Evolutionary conservation across 257 asterid genomes (phyloP).

Genomic region (Nyctanthes arbortristis): DNA sequence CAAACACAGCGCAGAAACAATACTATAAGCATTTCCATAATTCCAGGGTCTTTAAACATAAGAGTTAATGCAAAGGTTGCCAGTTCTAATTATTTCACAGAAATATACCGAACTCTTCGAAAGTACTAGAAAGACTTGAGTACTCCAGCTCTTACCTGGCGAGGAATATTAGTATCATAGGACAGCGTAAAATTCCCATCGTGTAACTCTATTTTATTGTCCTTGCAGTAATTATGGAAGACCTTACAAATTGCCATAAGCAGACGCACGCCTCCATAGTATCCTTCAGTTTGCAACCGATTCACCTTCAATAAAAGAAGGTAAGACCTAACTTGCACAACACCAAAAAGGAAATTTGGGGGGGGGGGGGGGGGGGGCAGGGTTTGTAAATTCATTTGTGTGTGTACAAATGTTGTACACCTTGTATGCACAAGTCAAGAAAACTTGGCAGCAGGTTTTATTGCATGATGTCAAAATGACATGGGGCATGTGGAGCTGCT

Average conservation of each 20-base stretch:
- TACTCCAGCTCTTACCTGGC: conserved; percentile 57
- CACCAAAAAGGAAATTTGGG: not conserved
- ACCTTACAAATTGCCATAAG: conserved; percentile 80
- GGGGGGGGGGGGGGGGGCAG: no score
- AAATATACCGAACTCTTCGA: not conserved
- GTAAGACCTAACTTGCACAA: not conserved
- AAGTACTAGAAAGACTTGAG: not conserved
- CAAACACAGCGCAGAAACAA: not conserved
- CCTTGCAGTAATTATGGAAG: conserved; percentile 63
- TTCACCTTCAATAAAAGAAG: conserved; percentile 52
- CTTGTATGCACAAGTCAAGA: no score
- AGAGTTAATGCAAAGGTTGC: not conserved
- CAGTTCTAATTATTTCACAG: no score
- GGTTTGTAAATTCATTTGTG: no score
- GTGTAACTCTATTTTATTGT: conserved; percentile 49
- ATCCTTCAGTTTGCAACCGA: conserved; percentile 79
- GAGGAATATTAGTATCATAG: conserved; percentile 87
- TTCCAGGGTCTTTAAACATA: not conserved
- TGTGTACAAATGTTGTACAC: no score
- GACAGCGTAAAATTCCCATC: conserved; percentile 60
- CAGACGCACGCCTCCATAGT: conserved; percentile 92
- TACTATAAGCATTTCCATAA: not conserved
- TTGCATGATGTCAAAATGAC: no score
- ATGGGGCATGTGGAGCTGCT: no score
- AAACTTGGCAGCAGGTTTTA: no score